Evolutionary conservation across 1,284 basidiomycete genomes (phyloP), one percentile per base, ranked within the genome.

Genomic region (Rhodofomes roseus): DNA sequence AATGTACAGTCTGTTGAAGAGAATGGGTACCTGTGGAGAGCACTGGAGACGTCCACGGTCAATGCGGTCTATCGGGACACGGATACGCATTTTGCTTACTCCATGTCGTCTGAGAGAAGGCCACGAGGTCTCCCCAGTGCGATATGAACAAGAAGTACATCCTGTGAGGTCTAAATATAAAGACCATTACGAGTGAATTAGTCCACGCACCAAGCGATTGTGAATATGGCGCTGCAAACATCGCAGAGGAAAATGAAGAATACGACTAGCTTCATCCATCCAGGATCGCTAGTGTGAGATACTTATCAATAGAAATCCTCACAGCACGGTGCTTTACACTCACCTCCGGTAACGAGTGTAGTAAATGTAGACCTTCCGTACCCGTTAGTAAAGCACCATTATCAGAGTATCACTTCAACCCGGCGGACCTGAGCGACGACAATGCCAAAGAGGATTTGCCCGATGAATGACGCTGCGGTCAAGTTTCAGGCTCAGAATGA

Each of bases 281-380:
- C 5, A 11, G 39, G 29, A 20, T 58, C 51, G 16, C 51, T 58
- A n/a, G 16, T 9, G 16, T 27, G 11, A 44, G 48, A 2, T n/a
- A n/a, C n/a, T 1, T 16, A 6, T 46, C 27, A 46, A 25, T 8
- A 18, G 9, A 11, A n/a, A n/a, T 43, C 2, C 22, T 7, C 8
- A n/a, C n/a, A 20, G 34, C 27, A 12, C 4, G 1, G 1, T 37
- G 18, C 20, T n/a, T 16, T 4, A n/a, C 23, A 16, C 20, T 27
- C 23, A 58, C 57, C 43, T 20, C 3, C 39, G 40, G 31, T 54
- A 58, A 8, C 57, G 52, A 6, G 22, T 54, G 23, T 25, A 46
- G 51, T 58, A 58, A 23, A 54, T 44, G 36, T 58, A 58, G 16
- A 54, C 22, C 57, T 58, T 22, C n/a, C 12, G 8, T 12, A 34